Conservation (phyloP, 495 filamentous ascomycete species). For the Pyrenula aspistea region DNA sequence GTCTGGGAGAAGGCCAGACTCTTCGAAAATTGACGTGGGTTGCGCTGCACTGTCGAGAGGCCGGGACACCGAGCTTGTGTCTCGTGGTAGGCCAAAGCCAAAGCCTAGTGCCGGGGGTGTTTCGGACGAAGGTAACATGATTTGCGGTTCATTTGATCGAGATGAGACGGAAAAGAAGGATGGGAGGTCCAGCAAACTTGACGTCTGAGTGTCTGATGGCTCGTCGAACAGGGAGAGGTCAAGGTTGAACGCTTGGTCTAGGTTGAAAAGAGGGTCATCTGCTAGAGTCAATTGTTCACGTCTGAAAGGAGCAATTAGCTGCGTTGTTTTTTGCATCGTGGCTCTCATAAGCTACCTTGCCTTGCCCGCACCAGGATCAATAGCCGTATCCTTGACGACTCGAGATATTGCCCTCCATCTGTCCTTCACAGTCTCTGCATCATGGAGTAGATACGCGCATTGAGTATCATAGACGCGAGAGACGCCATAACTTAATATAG, state of each 20-base stretch:
- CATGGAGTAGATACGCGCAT: conserved; percentile 70
- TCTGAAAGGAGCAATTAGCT: conserved; percentile 33
- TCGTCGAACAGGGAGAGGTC: conserved; percentile 31
- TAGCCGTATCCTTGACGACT: conserved; percentile 35
- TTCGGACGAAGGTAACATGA: not conserved
- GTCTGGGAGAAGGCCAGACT: conserved; percentile 42
- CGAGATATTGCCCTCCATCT: conserved; percentile 57
- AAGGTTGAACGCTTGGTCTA: conserved; percentile 48
- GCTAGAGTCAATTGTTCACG: conserved; percentile 65
- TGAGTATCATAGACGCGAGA: conserved; percentile 78
- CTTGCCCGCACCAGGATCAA: conserved; percentile 63
- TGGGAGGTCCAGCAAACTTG: conserved; percentile 18
- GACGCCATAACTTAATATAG: conserved; percentile 55
- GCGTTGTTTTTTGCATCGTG: not conserved
- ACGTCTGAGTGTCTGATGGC: conserved; percentile 5
- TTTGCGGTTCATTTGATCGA: conserved; percentile 14
- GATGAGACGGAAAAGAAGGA: conserved; percentile 20
- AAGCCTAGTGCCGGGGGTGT: not conserved
- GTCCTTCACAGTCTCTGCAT: conserved; percentile 64
- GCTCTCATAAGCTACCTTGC: conserved; percentile 42
- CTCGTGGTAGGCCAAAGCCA: not conserved
- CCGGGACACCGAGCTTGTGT: not conserved
- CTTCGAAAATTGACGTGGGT: conserved; percentile 22
- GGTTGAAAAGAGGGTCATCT: conserved; percentile 81
- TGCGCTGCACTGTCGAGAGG: not conserved